These are phyloP conservation scores for Euphorbia tirucalli DNA, from an alignment of 345 rosid species.

Conservation along the genomic window DNA sequence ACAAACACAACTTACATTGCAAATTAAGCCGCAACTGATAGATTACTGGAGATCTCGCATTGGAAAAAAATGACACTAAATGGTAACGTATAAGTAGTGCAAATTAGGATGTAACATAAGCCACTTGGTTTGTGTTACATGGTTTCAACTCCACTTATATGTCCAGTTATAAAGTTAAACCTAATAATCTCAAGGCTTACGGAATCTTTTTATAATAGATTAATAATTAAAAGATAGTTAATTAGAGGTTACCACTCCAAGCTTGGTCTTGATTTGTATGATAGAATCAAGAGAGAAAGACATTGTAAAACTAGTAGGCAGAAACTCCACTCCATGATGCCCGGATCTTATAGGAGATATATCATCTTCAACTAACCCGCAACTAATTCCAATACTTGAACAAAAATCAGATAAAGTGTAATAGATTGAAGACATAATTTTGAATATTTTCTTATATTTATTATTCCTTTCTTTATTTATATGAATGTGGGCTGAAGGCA, in stretches of 20 bases:
- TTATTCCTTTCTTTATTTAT: neutral
- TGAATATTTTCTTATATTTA: neutral
- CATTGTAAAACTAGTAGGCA: constrained; percentile 28
- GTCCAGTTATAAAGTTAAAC: too few species aligned
- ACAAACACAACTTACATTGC: too few species aligned
- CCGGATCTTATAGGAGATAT: constrained; percentile 34
- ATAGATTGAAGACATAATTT: constrained; percentile 12
- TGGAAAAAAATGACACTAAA: too few species aligned
- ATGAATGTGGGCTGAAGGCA: constrained; percentile 29
- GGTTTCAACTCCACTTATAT: too few species aligned
- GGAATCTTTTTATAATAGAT: too few species aligned
- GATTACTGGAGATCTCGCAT: too few species aligned
- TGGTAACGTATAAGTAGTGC: too few species aligned
- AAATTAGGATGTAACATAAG: too few species aligned
- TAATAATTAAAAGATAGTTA: too few species aligned
- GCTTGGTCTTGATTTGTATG: constrained; percentile 36
- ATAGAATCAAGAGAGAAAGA: constrained; percentile 36
- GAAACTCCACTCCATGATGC: constrained; percentile 25
- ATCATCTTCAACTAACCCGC: constrained; percentile 32
- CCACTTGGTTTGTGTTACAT: too few species aligned
- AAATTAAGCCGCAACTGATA: too few species aligned
- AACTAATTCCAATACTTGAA: constrained; percentile 32
- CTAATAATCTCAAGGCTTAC: too few species aligned
- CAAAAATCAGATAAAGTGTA: constrained; percentile 35
- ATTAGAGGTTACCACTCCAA: constrained; percentile 39